A percentile compares a stretch with the other conserved stretches of the same genome.
Conservation (phyloP, 768 basidiomycete genomes). For the Kwoniella pini region DNA sequence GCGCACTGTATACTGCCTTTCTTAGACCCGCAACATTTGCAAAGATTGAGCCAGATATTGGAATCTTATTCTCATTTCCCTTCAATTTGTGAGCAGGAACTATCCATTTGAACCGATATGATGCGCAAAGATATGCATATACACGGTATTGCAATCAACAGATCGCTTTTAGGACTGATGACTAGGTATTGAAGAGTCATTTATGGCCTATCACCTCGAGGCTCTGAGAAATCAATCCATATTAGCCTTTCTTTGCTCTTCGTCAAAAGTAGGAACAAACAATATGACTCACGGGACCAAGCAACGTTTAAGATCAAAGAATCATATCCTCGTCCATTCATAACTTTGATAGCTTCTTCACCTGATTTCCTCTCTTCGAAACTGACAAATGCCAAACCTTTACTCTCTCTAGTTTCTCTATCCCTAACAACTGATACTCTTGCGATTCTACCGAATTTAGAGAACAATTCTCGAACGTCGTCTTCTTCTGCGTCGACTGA, state of each 20-base stretch:
- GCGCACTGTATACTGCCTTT: too few relatives aligned
- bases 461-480: constrained; percentile 87
- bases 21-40: too few relatives aligned
- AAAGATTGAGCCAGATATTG: too few relatives aligned
- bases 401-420: constrained; percentile 88
- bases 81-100: not conserved
- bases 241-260: not conserved
- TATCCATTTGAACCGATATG: not conserved
- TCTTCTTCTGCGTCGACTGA: constrained; percentile 92
- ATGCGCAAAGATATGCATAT: constrained; percentile 16
- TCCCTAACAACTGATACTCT: constrained; percentile 94
- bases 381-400: constrained; percentile 96
- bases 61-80: too few relatives aligned
- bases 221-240: not conserved
- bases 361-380: constrained; percentile 80
- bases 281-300: constrained; percentile 60
- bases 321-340: constrained; percentile 85
- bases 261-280: not conserved
- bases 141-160: constrained; percentile 1
- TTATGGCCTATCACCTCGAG: constrained; percentile 23
- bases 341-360: constrained; percentile 86
- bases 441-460: constrained; percentile 77
- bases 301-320: constrained; percentile 76
- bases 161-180: constrained; percentile 2
- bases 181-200: not conserved